Evolutionary conservation across 2,329 filamentous ascomycete genomes (phyloP).

Genomic region (Bisporella sp.): DNA sequence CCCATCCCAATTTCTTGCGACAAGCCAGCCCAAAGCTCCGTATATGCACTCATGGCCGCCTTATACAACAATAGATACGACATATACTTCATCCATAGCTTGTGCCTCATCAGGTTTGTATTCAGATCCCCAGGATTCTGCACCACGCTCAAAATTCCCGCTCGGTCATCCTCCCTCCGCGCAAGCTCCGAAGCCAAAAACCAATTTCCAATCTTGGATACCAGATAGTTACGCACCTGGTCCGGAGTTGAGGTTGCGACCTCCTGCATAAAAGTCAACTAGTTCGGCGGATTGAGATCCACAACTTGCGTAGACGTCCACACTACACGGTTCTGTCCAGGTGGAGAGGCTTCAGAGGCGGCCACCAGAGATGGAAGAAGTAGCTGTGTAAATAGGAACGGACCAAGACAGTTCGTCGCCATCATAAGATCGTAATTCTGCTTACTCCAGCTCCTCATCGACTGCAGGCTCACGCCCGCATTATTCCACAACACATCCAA

Average conservation of each 20-base stretch:
- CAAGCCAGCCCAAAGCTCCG: conserved; percentile 8
- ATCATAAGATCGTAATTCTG: conserved; percentile 12
- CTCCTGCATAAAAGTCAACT: conserved; percentile 1
- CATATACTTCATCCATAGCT: neutral
- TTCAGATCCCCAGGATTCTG: conserved; percentile 18
- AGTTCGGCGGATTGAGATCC: conserved; percentile 2
- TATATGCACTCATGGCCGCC: conserved; percentile 7
- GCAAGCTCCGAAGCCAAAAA: conserved; percentile 12
- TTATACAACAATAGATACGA: neutral
- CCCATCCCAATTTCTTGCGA: too few species aligned
- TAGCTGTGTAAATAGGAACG: conserved; percentile 14
- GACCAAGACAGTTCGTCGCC: conserved; percentile 11
- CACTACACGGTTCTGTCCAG: conserved; percentile 7
- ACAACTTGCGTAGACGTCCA: conserved; percentile 7
- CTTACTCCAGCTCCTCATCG: conserved; percentile 3
- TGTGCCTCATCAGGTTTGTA: conserved; percentile 1
- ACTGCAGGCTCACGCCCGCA: conserved; percentile 28
- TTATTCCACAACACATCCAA: conserved; percentile 33
- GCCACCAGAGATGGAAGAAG: conserved; percentile 34
- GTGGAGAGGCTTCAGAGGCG: neutral
- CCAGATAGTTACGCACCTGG: conserved; percentile 6
- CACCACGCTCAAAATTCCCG: conserved; percentile 13
- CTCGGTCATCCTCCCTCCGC: neutral
- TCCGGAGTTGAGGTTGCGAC: neutral
- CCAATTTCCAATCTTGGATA: conserved; percentile 15